Evolutionary conservation across 2,329 filamentous ascomycete species (phyloP).

Genomic region (Aspergillus niger): DNA sequence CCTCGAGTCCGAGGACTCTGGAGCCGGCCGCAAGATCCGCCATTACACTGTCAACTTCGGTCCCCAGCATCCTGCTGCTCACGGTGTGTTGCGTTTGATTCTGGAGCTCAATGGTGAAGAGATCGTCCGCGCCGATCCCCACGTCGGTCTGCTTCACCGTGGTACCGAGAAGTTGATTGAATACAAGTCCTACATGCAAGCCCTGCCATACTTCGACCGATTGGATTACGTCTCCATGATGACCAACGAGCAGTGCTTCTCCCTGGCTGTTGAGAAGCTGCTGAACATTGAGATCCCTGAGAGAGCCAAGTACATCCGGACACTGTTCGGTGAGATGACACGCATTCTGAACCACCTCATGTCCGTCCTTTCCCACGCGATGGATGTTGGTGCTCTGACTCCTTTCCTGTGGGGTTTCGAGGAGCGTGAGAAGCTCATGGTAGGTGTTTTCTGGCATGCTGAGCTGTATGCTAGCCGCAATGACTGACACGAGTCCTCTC

Average conservation of each 20-base stretch:
- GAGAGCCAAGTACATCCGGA: conserved; percentile 94
- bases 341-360: conserved; percentile 95
- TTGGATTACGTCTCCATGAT: conserved; percentile 99
- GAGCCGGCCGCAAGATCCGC: conserved; percentile 75
- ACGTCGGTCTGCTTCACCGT: conserved; percentile 93
- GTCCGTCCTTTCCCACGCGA: conserved; percentile 94
- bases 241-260: conserved; percentile 99
- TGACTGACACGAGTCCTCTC: not conserved
- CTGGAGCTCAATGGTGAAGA: conserved; percentile 97
- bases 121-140: conserved; percentile 93
- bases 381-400: conserved; percentile 97
- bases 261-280: conserved; percentile 94
- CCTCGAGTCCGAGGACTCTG: conserved; percentile 49
- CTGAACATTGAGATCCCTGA: conserved; percentile 95
- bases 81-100: conserved; percentile 96
- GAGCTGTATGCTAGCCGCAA: not conserved
- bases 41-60: conserved; percentile 99
- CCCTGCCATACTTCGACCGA: conserved; percentile 96
- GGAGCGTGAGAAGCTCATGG: conserved; percentile 99
- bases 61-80: conserved; percentile 95
- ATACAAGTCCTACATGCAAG: conserved; percentile 99
- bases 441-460: conserved; percentile 49
- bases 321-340: conserved; percentile 92
- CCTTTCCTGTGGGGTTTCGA: conserved; percentile 99
- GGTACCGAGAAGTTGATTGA: conserved; percentile 99